Base-by-base conservation (phyloP, 1,139 yeast genomes). In the Pichia sp. region DNA sequence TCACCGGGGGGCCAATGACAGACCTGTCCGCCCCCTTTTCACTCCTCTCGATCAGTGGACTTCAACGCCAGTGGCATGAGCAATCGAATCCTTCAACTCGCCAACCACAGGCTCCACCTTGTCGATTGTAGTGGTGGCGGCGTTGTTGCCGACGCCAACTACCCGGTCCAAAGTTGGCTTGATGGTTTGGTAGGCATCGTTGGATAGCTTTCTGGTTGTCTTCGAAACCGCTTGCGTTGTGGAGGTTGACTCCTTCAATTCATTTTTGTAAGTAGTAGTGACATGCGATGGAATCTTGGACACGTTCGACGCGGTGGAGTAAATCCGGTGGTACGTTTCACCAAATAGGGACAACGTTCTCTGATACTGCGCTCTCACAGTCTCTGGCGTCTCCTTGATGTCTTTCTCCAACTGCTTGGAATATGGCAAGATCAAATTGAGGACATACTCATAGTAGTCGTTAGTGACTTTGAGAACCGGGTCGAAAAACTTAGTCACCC, bases 171-270 rank as follows among this genome's bases (percentile, higher is more conserved):
- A 57, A 1, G 67, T 57, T 19, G 69, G 69, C 48, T 65, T 65
- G 40, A 66, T 58, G 1, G 62, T 34, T 23, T 59, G 61, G 48
- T 57, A 64, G 6, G 69, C 70, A 53, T 68, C 70, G 45, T 56
- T 60, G 1, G 71, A 66, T 32, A 68, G 61, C 50, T 64, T 63
- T 58, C 67, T 64, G 31, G 72, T 66, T 15, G 72, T 64, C 34
- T 65, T 63, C 2, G 67, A 64, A 26, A 68, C 55, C 2, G 70
- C 71, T 26, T 61, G 59, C 6, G 68, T 62, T 5, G 67, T 55
- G 3, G 63, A 61, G 1, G 63, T 59, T 7, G 61, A 57, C 5
- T 65, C 59, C 16, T 60, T 55, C 41, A 62, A 57, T 54, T 67
- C 70, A 26, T 58, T 60, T 6, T 53, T 47, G 53, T 67, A 68